Percentiles rank a stretch among this genome's conserved stretches.
phyloP scores from a whole-genome alignment of 1,284 basidiomycete genomes.

The Testicularia cyperi region DNA sequence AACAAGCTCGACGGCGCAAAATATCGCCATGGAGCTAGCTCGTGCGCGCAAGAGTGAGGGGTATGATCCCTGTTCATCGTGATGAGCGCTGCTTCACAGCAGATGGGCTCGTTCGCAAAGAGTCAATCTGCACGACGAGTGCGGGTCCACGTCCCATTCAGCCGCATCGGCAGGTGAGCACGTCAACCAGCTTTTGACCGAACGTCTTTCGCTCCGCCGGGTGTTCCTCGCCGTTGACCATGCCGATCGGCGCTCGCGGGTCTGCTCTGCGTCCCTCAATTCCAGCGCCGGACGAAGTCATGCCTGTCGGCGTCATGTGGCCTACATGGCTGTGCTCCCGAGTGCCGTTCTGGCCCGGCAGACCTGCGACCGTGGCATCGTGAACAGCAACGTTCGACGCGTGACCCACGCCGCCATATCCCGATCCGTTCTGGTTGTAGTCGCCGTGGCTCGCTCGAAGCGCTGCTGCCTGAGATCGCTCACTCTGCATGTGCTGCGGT shows the following conservation, averaged over 20 bases:
- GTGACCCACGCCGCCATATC: constrained; percentile 45
- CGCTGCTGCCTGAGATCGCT: constrained; percentile 27
- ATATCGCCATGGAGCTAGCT: no score
- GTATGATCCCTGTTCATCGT: no score
- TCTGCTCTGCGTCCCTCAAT: constrained; percentile 41
- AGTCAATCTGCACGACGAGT: no score
- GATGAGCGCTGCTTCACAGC: no score
- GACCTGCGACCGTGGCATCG: constrained; percentile 45
- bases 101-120: no score
- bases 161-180: constrained; percentile 60
- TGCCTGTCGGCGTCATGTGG: constrained; percentile 33
- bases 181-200: constrained; percentile 57
- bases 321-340: constrained; percentile 42
- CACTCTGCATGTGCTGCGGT: constrained; percentile 27
- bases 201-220: constrained; percentile 47
- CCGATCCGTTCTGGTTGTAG: constrained; percentile 33
- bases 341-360: constrained; percentile 26
- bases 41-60: no score
- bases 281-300: constrained; percentile 23
- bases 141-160: constrained; percentile 16
- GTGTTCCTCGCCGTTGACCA: constrained; percentile 51
- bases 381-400: constrained; percentile 53
- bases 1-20: no score
- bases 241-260: constrained; percentile 35
- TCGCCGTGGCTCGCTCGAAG: constrained; percentile 41